Percentiles rank a stretch among this genome's conserved stretches.
phyloP scores from a whole-genome alignment of 768 basidiomycete genomes.

The Hericium alpestre region DNA sequence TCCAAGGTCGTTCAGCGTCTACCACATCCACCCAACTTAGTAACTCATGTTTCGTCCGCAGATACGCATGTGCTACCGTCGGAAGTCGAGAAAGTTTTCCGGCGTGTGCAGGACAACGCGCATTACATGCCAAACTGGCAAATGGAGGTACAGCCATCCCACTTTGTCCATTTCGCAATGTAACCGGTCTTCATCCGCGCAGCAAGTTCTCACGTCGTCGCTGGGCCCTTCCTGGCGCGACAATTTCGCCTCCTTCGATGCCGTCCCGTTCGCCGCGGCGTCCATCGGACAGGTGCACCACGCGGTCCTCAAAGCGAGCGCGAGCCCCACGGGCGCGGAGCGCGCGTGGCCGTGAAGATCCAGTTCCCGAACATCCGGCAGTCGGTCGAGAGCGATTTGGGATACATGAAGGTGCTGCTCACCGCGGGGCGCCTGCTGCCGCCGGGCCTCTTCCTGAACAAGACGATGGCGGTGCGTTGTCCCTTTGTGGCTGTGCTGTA shows the following conservation, averaged over 20 bases:
- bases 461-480: conserved; percentile 56
- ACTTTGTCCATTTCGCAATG: background rate
- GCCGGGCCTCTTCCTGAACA: conserved; percentile 80
- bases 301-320: conserved; percentile 46
- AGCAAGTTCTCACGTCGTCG: conserved; percentile 65
- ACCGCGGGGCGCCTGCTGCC: conserved; percentile 76
- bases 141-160: conserved; percentile 58
- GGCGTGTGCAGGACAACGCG: conserved; percentile 86
- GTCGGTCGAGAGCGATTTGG: conserved; percentile 80
- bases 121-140: conserved; percentile 99
- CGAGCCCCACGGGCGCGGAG: conserved; percentile 46
- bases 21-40: background rate
- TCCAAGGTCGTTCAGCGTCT: conserved; percentile 52
- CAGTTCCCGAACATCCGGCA: conserved; percentile 90
- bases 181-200: background rate
- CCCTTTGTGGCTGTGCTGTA: background rate
- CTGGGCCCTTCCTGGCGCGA: conserved; percentile 68
- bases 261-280: conserved; percentile 87
- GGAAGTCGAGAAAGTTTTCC: conserved; percentile 80
- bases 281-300: conserved; percentile 95
- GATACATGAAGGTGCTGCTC: conserved; percentile 75
- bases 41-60: conserved; percentile 20
- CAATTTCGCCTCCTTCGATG: conserved; percentile 66
- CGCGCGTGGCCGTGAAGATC: conserved; percentile 72
- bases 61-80: conserved; percentile 84